Percentiles rank a stretch among this genome's conserved stretches.
These are phyloP conservation scores for Rhododendron mucronatum DNA, from an alignment of 148 eudicot species.

Conservation along the genomic window DNA sequence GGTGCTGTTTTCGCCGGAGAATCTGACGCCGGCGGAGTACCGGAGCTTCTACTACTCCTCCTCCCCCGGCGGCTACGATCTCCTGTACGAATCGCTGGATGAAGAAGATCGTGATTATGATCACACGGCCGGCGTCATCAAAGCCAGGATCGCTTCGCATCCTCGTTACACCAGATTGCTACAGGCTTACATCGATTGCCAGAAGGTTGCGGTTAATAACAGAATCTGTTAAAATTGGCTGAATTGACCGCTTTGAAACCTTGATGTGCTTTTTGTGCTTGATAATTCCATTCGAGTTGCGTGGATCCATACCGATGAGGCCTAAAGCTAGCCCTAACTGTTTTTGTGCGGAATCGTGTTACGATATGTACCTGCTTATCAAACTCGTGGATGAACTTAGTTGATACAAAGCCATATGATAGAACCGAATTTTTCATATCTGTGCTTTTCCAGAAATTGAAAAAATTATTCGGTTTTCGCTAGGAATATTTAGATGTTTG, in stretches of 20 bases:
- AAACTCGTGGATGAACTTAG: too few species aligned
- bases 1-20: constrained; percentile 31
- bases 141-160: constrained; percentile 82
- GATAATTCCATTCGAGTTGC: background rate
- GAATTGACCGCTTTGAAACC: background rate
- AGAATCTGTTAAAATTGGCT: background rate
- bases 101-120: background rate
- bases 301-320: background rate
- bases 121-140: constrained; percentile 29
- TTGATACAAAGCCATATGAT: too few species aligned
- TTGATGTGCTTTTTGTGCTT: too few species aligned
- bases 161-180: constrained; percentile 71
- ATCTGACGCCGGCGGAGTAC: constrained; percentile 40
- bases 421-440: too few species aligned
- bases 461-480: background rate
- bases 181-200: constrained; percentile 79
- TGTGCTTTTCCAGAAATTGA: background rate
- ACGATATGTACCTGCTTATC: too few species aligned
- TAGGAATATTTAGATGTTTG: background rate
- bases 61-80: constrained; percentile 18
- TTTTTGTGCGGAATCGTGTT: too few species aligned
- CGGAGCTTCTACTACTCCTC: constrained; percentile 25
- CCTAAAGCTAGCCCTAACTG: background rate
- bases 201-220: constrained; percentile 46
- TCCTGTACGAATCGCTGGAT: constrained; percentile 52